Percentiles rank a stretch among this genome's conserved stretches.
Evolutionary conservation across 768 basidiomycete species (phyloP).

Genomic region (Tylopilus cervinicoccineus): DNA sequence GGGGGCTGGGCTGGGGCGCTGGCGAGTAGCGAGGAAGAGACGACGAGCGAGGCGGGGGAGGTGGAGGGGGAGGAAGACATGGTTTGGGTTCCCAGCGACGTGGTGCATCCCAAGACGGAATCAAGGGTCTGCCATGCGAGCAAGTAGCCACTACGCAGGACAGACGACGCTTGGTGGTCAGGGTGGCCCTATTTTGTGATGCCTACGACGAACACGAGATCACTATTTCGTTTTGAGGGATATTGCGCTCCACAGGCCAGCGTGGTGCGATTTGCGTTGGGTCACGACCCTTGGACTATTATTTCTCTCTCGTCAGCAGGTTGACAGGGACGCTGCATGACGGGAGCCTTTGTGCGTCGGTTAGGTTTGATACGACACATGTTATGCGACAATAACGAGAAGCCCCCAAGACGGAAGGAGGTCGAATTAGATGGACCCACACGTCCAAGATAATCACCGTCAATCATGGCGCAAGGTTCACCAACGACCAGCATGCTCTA

Average conservation of each 20-base stretch:
- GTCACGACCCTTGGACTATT: neutral
- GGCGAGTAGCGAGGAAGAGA: constrained; percentile 56
- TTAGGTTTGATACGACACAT: constrained; percentile 5
- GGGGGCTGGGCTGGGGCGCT: constrained; percentile 68
- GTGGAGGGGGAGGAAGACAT: constrained; percentile 29
- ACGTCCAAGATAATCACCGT: constrained; percentile 25
- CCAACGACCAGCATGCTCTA: neutral
- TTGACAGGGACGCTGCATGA: constrained; percentile 6
- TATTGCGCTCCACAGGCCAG: constrained; percentile 8
- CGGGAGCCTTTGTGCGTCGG: constrained; percentile 11
- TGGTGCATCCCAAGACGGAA: constrained; percentile 7
- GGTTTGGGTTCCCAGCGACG: constrained; percentile 31
- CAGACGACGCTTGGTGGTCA: too few relatives aligned
- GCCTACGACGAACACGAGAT: constrained; percentile 5
- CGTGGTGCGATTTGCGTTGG: constrained; percentile 12
- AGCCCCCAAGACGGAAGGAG: neutral
- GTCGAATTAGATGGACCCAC: neutral
- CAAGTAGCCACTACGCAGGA: too few relatives aligned
- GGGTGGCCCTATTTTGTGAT: constrained; percentile 16
- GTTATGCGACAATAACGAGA: constrained; percentile 13
- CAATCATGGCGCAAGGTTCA: constrained; percentile 10
- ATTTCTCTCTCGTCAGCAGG: neutral
- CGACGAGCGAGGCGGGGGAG: constrained; percentile 22
- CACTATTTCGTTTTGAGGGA: constrained; percentile 13
- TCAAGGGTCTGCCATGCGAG: constrained; percentile 11